These are phyloP conservation scores for Populus hybrid DNA, from an alignment of 441 rosid species.

Conservation along the genomic window DNA sequence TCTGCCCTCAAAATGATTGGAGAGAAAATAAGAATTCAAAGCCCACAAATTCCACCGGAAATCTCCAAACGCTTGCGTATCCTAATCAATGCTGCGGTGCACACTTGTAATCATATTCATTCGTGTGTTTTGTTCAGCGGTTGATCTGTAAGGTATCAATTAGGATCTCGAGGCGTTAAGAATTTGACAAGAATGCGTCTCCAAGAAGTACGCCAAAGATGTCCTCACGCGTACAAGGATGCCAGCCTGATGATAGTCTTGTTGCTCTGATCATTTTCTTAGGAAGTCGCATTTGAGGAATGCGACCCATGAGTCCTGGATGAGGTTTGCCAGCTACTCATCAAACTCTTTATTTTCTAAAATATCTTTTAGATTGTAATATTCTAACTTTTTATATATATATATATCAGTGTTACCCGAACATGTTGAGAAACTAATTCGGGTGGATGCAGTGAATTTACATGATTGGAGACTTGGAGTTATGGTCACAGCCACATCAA, in stretches of 20 bases:
- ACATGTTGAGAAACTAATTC: no score
- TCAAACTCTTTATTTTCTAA: no score
- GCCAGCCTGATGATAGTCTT: no score
- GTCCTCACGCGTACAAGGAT: background rate
- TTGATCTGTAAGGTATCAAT: background rate
- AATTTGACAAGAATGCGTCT: background rate
- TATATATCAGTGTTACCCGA: background rate
- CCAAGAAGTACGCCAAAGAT: background rate
- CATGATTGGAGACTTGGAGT: background rate
- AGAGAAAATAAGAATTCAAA: background rate
- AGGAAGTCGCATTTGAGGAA: no score
- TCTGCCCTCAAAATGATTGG: background rate
- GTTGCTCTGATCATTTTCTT: no score
- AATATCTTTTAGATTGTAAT: background rate
- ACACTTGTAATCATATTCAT: background rate
- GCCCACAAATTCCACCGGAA: constrained; percentile 15
- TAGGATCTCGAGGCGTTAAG: background rate
- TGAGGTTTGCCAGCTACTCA: no score
- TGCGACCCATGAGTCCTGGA: no score
- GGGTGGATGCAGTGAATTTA: background rate
- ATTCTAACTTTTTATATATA: no score
- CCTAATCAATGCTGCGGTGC: background rate
- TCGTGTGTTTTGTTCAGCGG: background rate
- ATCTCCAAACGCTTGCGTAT: constrained; percentile 8
- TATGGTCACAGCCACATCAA: background rate